phyloP scores from a whole-genome alignment of 139 green algal genomes.

The Yamagishiella unicocca region DNA sequence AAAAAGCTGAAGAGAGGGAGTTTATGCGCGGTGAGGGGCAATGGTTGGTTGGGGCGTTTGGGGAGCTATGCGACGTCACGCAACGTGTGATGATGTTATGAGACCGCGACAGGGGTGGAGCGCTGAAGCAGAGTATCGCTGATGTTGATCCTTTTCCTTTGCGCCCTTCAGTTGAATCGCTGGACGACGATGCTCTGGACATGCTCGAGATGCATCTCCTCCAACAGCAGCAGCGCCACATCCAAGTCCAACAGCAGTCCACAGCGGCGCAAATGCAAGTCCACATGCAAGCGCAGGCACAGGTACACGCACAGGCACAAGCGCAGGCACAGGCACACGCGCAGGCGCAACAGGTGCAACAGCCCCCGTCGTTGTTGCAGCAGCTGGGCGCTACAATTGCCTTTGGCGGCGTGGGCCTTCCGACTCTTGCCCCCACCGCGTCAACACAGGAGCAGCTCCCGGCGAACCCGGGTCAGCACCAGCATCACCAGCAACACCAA shows the following conservation, averaged over 20 bases:
- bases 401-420: too few relatives aligned
- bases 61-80: background rate
- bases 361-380: background rate
- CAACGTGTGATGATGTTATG: background rate
- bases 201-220: background rate
- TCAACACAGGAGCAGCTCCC: background rate
- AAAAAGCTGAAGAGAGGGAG: background rate
- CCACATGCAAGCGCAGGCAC: background rate
- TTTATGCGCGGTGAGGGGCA: background rate
- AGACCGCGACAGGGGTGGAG: background rate
- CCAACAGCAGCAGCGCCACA: background rate
- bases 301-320: background rate
- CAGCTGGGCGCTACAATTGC: background rate
- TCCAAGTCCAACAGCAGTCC: background rate
- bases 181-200: background rate
- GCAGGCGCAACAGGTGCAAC: background rate
- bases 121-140: background rate
- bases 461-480: background rate
- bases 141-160: background rate
- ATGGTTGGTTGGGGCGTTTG: background rate
- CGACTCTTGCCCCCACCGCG: too few relatives aligned
- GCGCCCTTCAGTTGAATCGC: background rate
- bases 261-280: too few relatives aligned
- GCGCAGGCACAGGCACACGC: background rate
- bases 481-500: background rate